phyloP scores from a whole-genome alignment of 805 yeast species.

The Danielia oregonensis region DNA sequence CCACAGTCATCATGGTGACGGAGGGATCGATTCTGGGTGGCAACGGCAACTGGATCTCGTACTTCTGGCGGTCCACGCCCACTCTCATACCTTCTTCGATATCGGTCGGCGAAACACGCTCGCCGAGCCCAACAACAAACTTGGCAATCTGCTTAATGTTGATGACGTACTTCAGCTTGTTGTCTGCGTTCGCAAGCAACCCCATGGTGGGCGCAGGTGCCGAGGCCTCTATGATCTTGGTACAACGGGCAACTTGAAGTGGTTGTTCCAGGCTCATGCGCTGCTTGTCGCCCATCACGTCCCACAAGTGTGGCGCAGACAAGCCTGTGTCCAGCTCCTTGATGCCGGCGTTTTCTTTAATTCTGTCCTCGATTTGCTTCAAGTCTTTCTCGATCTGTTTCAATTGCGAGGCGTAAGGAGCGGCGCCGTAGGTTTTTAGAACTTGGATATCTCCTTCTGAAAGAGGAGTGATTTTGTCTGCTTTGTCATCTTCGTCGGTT shows the following conservation, averaged over 20 bases:
- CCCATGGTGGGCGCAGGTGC: constrained; percentile 32
- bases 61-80: constrained; percentile 96
- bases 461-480: constrained; percentile 76
- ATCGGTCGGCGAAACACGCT: constrained; percentile 96
- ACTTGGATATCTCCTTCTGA: constrained; percentile 97
- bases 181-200: constrained; percentile 58
- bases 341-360: constrained; percentile 91
- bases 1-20: constrained; percentile 99
- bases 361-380: constrained; percentile 75
- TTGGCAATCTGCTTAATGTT: constrained; percentile 98
- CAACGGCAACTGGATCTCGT: constrained; percentile 93
- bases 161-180: constrained; percentile 88
- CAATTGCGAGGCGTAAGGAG: constrained; percentile 83
- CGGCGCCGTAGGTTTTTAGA: constrained; percentile 94
- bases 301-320: constrained; percentile 97
- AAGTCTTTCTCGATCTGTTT: constrained; percentile 85
- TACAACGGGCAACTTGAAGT: constrained; percentile 96
- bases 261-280: constrained; percentile 93
- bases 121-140: constrained; percentile 94
- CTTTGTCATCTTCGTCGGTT: constrained; percentile 59
- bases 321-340: constrained; percentile 98
- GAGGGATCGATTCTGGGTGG: constrained; percentile 98
- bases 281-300: constrained; percentile 92
- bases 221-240: constrained; percentile 81
- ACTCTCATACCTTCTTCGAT: constrained; percentile 99